phyloP scores from a whole-genome alignment of 208 protist species.

The Trypanosoma platydactyli region DNA sequence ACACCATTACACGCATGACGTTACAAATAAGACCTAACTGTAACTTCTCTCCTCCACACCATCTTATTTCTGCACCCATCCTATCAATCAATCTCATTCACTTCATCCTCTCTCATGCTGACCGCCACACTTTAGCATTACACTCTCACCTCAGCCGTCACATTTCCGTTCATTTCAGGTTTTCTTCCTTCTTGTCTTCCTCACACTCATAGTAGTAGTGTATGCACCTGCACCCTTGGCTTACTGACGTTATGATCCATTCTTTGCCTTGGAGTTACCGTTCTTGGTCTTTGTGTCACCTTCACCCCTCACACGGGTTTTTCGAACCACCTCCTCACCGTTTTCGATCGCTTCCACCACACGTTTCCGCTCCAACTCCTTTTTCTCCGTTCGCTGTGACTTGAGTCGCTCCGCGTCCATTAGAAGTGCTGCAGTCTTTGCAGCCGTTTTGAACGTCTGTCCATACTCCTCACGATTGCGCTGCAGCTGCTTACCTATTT shows the following conservation, averaged over 20 bases:
- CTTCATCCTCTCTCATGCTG: neutral
- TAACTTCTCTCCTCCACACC: neutral
- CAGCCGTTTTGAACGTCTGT: slow-evolving; percentile 65
- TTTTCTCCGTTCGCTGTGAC: slow-evolving; percentile 46
- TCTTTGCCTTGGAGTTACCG: slow-evolving; percentile 11
- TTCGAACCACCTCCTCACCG: slow-evolving; percentile 24
- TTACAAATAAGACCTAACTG: slow-evolving; percentile 8
- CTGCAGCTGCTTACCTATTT: slow-evolving; percentile 65
- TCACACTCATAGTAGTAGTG: neutral
- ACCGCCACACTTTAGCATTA: neutral
- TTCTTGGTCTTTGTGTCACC: neutral
- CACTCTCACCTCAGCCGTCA: too few species aligned
- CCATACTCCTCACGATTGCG: slow-evolving; percentile 68
- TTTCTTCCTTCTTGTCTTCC: neutral
- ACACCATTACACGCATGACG: slow-evolving; percentile 10
- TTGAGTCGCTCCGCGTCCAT: slow-evolving; percentile 69
- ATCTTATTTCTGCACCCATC: neutral
- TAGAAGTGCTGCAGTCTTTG: slow-evolving; percentile 48
- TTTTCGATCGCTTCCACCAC: slow-evolving; percentile 66
- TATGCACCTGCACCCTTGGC: neutral
- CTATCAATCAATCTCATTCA: neutral
- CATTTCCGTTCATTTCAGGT: neutral
- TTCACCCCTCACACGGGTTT: slow-evolving; percentile 19
- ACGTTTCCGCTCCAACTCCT: slow-evolving; percentile 54
- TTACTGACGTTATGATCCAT: neutral